A percentile compares a stretch with the other conserved stretches of the same genome.
Evolutionary conservation across 306 rosid genomes (phyloP).

Genomic region (Inga leiocalycina): DNA sequence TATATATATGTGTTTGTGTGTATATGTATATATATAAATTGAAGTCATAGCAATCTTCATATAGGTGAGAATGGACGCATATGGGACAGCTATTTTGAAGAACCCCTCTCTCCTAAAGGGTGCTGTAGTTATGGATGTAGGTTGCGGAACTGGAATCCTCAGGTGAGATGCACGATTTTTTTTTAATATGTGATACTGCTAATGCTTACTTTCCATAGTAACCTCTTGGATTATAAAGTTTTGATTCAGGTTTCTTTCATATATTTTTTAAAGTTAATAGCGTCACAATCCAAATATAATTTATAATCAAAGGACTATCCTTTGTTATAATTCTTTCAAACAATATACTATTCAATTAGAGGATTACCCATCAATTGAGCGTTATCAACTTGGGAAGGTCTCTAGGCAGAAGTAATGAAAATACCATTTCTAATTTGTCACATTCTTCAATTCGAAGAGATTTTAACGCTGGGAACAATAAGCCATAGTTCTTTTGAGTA

Average conservation of each 20-base stretch:
- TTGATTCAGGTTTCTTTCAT: not conserved
- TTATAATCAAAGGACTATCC: constrained; percentile 12
- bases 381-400: too few species aligned
- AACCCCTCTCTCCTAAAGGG: constrained; percentile 79
- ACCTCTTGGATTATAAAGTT: constrained; percentile 14
- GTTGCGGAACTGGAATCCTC: constrained; percentile 93
- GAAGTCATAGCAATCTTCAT: constrained; percentile 25
- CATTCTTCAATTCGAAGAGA: too few species aligned
- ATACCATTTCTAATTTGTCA: too few species aligned
- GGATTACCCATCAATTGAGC: not conserved
- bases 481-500: too few species aligned
- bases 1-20: not conserved
- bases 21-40: not conserved
- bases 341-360: constrained; percentile 3
- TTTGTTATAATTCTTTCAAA: not conserved
- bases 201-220: not conserved
- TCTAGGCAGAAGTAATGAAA: too few species aligned
- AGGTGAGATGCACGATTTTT: constrained; percentile 60
- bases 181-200: not conserved
- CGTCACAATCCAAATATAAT: not conserved
- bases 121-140: constrained; percentile 89
- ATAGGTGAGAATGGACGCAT: constrained; percentile 92
- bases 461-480: too few species aligned
- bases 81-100: constrained; percentile 75
- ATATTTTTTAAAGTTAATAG: not conserved